These are phyloP conservation scores for Hanseniaspora vineae DNA, from an alignment of 805 yeast species.

Conservation along the genomic window DNA sequence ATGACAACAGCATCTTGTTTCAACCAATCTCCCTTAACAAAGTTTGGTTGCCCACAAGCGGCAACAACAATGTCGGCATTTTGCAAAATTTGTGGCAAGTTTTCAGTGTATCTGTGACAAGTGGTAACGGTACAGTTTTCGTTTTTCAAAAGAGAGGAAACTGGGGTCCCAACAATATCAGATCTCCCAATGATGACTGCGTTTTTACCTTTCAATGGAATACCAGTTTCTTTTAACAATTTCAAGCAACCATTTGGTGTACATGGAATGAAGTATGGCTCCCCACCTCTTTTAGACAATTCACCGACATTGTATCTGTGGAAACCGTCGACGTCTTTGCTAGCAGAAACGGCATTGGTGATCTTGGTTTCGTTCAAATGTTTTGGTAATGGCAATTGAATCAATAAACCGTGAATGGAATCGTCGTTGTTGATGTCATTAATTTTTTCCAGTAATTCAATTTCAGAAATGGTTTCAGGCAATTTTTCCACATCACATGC, in stretches of 20 bases:
- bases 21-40: constrained; percentile 77
- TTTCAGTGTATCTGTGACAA: constrained; percentile 54
- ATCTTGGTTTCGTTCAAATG: constrained; percentile 56
- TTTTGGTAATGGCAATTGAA: constrained; percentile 65
- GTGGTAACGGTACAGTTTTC: constrained; percentile 66
- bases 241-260: constrained; percentile 74
- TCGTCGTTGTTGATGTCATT: constrained; percentile 43
- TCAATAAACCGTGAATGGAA: constrained; percentile 56
- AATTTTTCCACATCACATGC: constrained; percentile 47
- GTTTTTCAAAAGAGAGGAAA: constrained; percentile 55
- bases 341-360: constrained; percentile 51
- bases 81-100: constrained; percentile 36
- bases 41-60: constrained; percentile 81
- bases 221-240: constrained; percentile 43
- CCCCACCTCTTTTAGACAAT: constrained; percentile 58
- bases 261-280: constrained; percentile 64
- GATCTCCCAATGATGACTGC: constrained; percentile 83
- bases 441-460: constrained; percentile 41
- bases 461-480: constrained; percentile 43
- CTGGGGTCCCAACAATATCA: constrained; percentile 77
- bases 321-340: constrained; percentile 77
- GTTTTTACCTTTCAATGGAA: constrained; percentile 46
- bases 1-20: constrained; percentile 76
- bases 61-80: constrained; percentile 72
- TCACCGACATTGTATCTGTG: constrained; percentile 71